Evolutionary conservation across 495 filamentous ascomycete species (phyloP).

Genomic region (Aspergillus nanangensis): DNA sequence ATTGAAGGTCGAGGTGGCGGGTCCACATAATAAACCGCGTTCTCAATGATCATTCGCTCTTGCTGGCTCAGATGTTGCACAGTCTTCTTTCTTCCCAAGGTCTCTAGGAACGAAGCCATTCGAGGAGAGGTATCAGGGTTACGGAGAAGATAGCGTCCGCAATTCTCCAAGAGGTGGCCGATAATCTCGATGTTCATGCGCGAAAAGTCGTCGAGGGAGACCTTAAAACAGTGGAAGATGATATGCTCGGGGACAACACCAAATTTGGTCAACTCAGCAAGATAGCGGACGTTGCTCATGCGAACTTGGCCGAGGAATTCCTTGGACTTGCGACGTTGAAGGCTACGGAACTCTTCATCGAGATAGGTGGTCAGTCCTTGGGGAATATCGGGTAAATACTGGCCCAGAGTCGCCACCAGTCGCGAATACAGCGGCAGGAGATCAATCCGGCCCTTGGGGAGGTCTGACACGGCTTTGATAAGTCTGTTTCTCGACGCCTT

Average conservation of each 20-base stretch:
- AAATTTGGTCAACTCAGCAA: constrained; percentile 97
- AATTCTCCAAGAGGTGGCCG: constrained; percentile 94
- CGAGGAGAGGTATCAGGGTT: constrained; percentile 90
- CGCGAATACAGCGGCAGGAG: constrained; percentile 90
- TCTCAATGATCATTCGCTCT: constrained; percentile 97
- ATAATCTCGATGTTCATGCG: constrained; percentile 99
- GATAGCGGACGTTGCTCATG: constrained; percentile 90
- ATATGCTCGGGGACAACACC: constrained; percentile 97
- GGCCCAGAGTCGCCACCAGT: constrained; percentile 86
- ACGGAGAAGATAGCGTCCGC: constrained; percentile 87
- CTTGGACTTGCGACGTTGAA: constrained; percentile 97
- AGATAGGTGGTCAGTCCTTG: constrained; percentile 91
- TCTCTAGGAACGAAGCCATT: constrained; percentile 92
- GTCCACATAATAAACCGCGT: constrained; percentile 97
- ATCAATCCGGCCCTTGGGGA: constrained; percentile 89
- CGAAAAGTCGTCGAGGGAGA: constrained; percentile 96
- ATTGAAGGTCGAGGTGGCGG: constrained; percentile 91
- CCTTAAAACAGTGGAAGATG: constrained; percentile 97
- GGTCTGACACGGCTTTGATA: constrained; percentile 87
- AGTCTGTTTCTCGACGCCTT: constrained; percentile 95
- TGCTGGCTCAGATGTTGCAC: constrained; percentile 93
- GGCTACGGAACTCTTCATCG: constrained; percentile 93
- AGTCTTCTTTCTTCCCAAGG: constrained; percentile 89
- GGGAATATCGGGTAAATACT: constrained; percentile 88
- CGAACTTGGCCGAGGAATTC: constrained; percentile 94